phyloP scores from a whole-genome alignment of 2,329 filamentous ascomycete genomes.

The Fusarium transvaalense region DNA sequence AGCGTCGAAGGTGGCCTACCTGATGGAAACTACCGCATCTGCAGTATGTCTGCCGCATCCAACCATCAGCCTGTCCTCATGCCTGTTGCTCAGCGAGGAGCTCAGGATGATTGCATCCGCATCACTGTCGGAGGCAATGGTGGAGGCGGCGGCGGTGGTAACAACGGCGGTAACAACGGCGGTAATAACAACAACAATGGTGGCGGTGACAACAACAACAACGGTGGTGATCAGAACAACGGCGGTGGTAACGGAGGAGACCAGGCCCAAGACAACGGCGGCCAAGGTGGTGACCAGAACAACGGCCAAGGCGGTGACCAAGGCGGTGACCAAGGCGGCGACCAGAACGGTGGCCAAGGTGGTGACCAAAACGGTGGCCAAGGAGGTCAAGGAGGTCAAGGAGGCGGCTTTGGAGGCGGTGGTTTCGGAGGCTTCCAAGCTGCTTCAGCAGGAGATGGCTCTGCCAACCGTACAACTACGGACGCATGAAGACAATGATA shows the following conservation, averaged over 20 bases:
- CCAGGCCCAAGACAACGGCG: slow-evolving; percentile 13
- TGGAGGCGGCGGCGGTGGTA: slow-evolving; percentile 34
- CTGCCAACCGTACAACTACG: slow-evolving; percentile 29
- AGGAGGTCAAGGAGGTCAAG: slow-evolving; percentile 1
- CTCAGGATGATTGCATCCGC: slow-evolving; percentile 74
- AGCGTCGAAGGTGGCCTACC: slow-evolving; percentile 70
- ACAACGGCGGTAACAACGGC: slow-evolving; percentile 22
- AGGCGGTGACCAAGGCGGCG: slow-evolving; percentile 17
- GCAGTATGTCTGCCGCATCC: slow-evolving; percentile 71
- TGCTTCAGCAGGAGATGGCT: slow-evolving; percentile 27
- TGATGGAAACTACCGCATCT: slow-evolving; percentile 73
- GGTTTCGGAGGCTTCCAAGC: slow-evolving; percentile 33
- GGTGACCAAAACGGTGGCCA: slow-evolving; percentile 8
- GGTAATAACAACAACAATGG: slow-evolving; percentile 33
- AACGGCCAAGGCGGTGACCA: slow-evolving; percentile 15
- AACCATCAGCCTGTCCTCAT: slow-evolving; percentile 77
- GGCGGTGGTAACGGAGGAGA: slow-evolving; percentile 13
- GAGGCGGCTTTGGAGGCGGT: slow-evolving; percentile 8
- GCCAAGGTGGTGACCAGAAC: slow-evolving; percentile 3
- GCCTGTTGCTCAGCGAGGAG: slow-evolving; percentile 75
- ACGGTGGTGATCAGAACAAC: slow-evolving; percentile 18
- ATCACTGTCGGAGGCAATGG: slow-evolving; percentile 63
- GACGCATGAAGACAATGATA: slow-evolving; percentile 32
- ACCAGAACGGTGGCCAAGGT: slow-evolving; percentile 14
- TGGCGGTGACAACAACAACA: slow-evolving; percentile 16